Evolutionary conservation across 2,329 filamentous ascomycete species (phyloP).

Genomic region (Scedosporium aurantiacum): DNA sequence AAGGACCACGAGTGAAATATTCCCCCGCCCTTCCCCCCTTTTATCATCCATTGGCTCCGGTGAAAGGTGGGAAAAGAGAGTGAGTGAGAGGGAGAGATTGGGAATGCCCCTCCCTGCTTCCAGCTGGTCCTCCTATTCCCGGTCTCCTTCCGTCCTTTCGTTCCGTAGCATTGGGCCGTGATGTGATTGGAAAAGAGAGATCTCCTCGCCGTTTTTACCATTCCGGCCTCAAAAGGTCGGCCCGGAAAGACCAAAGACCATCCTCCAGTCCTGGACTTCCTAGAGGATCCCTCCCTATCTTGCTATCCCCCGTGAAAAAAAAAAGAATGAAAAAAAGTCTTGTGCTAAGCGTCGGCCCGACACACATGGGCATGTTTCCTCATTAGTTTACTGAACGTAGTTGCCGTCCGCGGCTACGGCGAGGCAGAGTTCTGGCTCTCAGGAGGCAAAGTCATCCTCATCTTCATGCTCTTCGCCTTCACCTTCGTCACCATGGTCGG

Average conservation of each 20-base stretch:
- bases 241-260: not conserved
- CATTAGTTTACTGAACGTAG: slow-evolving; percentile 47
- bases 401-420: slow-evolving; percentile 56
- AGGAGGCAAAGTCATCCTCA: slow-evolving; percentile 53
- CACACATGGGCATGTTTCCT: not conserved
- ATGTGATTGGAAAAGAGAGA: not conserved
- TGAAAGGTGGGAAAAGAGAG: too few species aligned
- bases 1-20: not conserved
- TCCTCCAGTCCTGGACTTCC: not conserved
- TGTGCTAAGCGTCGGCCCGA: not conserved
- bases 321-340: too few species aligned
- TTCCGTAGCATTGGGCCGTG: not conserved
- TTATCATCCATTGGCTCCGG: not conserved
- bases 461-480: slow-evolving; percentile 56
- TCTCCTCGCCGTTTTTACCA: not conserved
- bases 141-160: not conserved
- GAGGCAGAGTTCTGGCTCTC: slow-evolving; percentile 63
- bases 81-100: too few species aligned
- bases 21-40: not conserved
- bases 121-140: too few species aligned
- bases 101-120: not conserved
- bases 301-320: not conserved
- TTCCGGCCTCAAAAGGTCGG: not conserved
- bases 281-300: not conserved
- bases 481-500: slow-evolving; percentile 75